These are phyloP conservation scores for Aspergillus calidoustus DNA, from an alignment of 2,329 filamentous ascomycete species.

Conservation along the genomic window DNA sequence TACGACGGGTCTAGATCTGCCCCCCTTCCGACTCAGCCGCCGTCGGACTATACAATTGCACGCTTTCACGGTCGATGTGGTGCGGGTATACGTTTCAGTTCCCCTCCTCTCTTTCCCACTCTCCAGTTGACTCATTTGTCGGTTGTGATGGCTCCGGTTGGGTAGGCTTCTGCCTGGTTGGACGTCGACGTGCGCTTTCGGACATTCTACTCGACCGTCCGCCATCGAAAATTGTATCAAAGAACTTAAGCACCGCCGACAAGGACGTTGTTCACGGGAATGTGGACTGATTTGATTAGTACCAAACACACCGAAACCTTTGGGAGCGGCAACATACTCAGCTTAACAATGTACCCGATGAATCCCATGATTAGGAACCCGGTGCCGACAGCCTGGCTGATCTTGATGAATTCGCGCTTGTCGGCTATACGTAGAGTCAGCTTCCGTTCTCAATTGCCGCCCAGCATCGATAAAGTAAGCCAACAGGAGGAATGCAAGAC, in stretches of 20 bases:
- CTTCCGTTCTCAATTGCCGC: neutral
- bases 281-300: constrained; percentile 48
- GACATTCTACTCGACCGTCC: neutral
- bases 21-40: neutral
- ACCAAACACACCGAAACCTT: neutral
- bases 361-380: constrained; percentile 63
- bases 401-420: constrained; percentile 64
- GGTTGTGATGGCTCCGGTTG: neutral
- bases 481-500: neutral
- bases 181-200: neutral
- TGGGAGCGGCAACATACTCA: constrained; percentile 51
- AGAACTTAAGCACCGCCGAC: constrained; percentile 50
- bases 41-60: neutral
- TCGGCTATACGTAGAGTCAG: constrained; percentile 49
- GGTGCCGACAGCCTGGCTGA: constrained; percentile 64
- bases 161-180: neutral
- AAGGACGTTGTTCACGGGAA: constrained; percentile 56
- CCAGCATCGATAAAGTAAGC: neutral
- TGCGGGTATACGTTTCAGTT: constrained; percentile 11
- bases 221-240: neutral
- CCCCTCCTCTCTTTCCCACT: neutral
- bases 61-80: neutral
- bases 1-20: neutral
- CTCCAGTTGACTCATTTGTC: neutral
- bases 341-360: constrained; percentile 64